These are phyloP conservation scores for Phytophthora rubi DNA, from an alignment of 352 stramenopile species.

Conservation along the genomic window DNA sequence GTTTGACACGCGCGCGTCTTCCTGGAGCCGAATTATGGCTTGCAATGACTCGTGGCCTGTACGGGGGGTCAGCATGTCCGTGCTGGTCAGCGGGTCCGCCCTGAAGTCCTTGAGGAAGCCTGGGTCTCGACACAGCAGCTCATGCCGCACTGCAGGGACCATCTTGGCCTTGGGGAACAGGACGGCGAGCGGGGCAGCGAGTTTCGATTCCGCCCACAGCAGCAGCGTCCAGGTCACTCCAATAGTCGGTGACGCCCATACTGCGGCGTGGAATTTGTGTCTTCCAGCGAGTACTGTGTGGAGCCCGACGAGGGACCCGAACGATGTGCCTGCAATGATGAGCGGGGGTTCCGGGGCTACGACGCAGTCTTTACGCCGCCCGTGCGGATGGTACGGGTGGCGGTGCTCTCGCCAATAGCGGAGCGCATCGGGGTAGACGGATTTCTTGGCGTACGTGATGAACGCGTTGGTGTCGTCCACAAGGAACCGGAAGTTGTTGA, in stretches of 20 bases:
- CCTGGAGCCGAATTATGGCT: slow-evolving; percentile 42
- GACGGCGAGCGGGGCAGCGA: slow-evolving; percentile 31
- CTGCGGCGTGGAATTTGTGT: slow-evolving; percentile 43
- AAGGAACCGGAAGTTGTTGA: slow-evolving; percentile 37
- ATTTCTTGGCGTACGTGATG: slow-evolving; percentile 41
- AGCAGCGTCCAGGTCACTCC: slow-evolving; percentile 42
- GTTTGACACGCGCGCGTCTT: slow-evolving; percentile 35
- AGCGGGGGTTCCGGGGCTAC: slow-evolving; percentile 26
- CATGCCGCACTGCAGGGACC: slow-evolving; percentile 40
- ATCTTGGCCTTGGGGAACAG: slow-evolving; percentile 42
- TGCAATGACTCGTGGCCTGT: slow-evolving; percentile 44
- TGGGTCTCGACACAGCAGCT: slow-evolving; percentile 47
- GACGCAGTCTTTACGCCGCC: slow-evolving; percentile 10
- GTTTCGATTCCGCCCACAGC: slow-evolving; percentile 34
- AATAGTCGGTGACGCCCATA: slow-evolving; percentile 43
- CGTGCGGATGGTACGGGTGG: slow-evolving; percentile 36
- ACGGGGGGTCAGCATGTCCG: slow-evolving; percentile 46
- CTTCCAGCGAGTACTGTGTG: slow-evolving; percentile 44
- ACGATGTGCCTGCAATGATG: slow-evolving; percentile 45
- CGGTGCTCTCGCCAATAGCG: slow-evolving; percentile 38
- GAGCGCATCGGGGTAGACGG: slow-evolving; percentile 30
- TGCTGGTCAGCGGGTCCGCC: slow-evolving; percentile 44
- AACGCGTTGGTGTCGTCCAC: slow-evolving; percentile 51
- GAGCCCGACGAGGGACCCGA: slow-evolving; percentile 43
- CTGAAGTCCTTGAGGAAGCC: slow-evolving; percentile 41